Base-by-base conservation (phyloP, 1,284 basidiomycete species). In the Melampsora americana region DNA sequence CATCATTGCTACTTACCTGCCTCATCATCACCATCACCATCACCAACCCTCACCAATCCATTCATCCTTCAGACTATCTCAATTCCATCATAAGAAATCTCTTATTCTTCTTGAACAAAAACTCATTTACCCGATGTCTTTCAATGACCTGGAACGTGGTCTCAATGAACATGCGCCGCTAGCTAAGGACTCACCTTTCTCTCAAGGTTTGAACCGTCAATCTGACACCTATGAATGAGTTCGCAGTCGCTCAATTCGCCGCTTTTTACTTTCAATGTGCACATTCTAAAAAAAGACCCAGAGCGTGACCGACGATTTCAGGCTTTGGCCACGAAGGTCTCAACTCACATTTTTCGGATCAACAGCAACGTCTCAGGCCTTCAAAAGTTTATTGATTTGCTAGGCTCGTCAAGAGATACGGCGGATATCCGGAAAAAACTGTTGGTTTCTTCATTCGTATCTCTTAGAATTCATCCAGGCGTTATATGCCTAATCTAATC, bases 301-400 rank as follows among this genome's bases (percentile, higher is more conserved):
- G n/a, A 42, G 16, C 61, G 53, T 18, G 72, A 74, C 44, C 64
- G 26, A 26, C 32, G 81, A 56, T 99, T 97, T 83, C 85, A 87
- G 26, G 86, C 86, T 60, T 85, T 97, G 23, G 92, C 96, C 81
- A 90, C 90, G 32, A 90, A 91, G 23, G 86, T 99, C 68, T 92
- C 93, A 0, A 87, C 98, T 20, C 95, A 98, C 83, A 91, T 97
- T 78, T 98, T 99, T 89, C 97, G 98, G 87, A 93, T 99, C 85
- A 95, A 96, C 81, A 89, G 92, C 78, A 99, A 99, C 84, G 93
- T 98, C 6, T 91, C 95, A 80, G 95, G 92, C 16, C 95, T 99
- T 69, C 85, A 93, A 81, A 92, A 93, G 82, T 86, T 95, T 28
- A 91, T 99, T 14, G 92, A 96, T 81, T 91, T 95, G 83, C 87